Evolutionary conservation across 306 rosid species (phyloP).

Genomic region (Alnus rubra): DNA sequence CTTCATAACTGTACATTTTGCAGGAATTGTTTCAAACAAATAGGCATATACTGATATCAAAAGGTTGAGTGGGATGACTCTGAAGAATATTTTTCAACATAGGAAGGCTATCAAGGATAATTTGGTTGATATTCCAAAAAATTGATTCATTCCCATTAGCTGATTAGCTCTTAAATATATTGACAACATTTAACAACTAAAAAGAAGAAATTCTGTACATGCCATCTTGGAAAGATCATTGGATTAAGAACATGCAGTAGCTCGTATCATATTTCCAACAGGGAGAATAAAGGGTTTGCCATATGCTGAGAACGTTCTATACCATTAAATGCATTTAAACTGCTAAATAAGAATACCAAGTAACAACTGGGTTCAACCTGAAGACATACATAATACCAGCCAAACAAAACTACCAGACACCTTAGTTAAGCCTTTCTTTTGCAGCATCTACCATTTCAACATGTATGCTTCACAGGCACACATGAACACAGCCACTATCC

Average conservation of each 20-base stretch:
- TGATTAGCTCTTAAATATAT: not conserved
- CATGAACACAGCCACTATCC: conserved; percentile 13
- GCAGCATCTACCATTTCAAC: not conserved
- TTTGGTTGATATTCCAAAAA: not conserved
- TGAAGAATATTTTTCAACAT: not conserved
- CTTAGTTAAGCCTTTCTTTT: not conserved
- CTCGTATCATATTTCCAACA: too few relatives aligned
- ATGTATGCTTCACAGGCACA: not conserved
- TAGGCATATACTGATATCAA: not conserved
- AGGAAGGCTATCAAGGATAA: not conserved
- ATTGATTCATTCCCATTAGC: not conserved
- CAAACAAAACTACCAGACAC: not conserved
- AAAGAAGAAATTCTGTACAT: not conserved
- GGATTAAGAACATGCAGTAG: too few relatives aligned
- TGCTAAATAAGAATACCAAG: not conserved
- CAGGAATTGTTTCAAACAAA: not conserved
- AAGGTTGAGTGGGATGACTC: not conserved
- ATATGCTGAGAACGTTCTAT: too few relatives aligned
- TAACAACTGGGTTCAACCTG: not conserved
- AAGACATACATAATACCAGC: not conserved
- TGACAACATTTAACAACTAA: not conserved
- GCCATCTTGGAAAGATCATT: too few relatives aligned
- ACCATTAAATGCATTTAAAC: not conserved
- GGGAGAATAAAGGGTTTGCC: too few relatives aligned
- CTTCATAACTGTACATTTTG: not conserved